phyloP scores from a whole-genome alignment of 106 monocot genomes.

The Narthecium ossifragum region DNA sequence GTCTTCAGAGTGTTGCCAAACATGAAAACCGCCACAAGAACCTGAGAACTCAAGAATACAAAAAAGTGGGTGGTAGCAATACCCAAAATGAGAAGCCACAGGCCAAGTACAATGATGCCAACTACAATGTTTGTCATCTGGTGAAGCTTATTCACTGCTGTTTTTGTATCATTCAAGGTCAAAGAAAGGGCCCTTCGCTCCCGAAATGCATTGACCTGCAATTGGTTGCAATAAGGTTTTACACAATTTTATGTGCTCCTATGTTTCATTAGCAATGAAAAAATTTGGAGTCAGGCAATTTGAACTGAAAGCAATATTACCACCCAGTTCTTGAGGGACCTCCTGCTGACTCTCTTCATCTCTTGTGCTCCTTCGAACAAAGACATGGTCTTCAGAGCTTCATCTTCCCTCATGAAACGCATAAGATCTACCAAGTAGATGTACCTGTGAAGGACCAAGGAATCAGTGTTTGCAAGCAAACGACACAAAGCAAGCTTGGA shows the following conservation, averaged over 20 bases:
- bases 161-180: slow-evolving; percentile 26
- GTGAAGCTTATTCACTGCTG: slow-evolving; percentile 22
- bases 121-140: slow-evolving; percentile 16
- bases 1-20: slow-evolving; percentile 20
- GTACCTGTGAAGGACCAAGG: slow-evolving; percentile 15
- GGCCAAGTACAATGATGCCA: slow-evolving; percentile 7
- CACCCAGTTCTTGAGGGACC: slow-evolving; percentile 46
- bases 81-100: slow-evolving; percentile 15
- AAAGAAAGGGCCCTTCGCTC: slow-evolving; percentile 40
- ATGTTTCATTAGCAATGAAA: not conserved
- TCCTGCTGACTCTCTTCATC: slow-evolving; percentile 19
- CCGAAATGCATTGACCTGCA: slow-evolving; percentile 47
- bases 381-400: slow-evolving; percentile 27
- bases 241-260: not conserved
- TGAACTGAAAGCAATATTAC: slow-evolving; percentile 21
- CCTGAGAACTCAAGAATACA: slow-evolving; percentile 14
- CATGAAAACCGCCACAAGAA: slow-evolving; percentile 14
- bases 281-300: no score
- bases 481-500: no score
- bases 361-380: slow-evolving; percentile 42
- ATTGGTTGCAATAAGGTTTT: not conserved
- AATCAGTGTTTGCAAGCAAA: no score
- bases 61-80: slow-evolving; percentile 19
- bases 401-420: slow-evolving; percentile 45
- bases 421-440: slow-evolving; percentile 30